Base-by-base conservation (phyloP, 163 green algal genomes). In the Smithsoniella earleae region DNA sequence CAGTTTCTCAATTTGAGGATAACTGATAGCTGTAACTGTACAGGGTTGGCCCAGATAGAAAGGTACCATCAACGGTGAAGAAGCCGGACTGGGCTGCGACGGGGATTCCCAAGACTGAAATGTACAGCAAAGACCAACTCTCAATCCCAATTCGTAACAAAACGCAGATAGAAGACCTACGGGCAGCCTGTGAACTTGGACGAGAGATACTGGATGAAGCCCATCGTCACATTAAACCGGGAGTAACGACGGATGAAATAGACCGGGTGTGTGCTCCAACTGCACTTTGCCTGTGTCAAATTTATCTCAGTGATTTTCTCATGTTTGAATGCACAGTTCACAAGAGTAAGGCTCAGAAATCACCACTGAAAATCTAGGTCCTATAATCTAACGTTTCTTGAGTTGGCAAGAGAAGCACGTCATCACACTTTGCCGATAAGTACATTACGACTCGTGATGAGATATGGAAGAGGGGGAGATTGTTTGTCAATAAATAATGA, bases 211-310 rank as follows among this genome's bases (percentile, higher is more conserved):
- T 96, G 46, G 90, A 96, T 79, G 78, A 77, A 20, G 91, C 90
- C 3, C 81, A 87, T 46, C 79, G 82, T 3, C 86, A 84, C 0
- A 75, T 96, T 2, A 25, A 73, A 22, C 89, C 89, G 4, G 92
- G 92, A 20, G 75, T 96, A 2, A 97, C 88, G 6, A 98, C 93
- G 25, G 93, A 98, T 64, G 89, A 96, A 75, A 92, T 98, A 46
- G 93, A 98, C 77, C 74, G 81, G 4, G 75, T 95, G 3, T 90
- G 92, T n/a, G n/a, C n/a, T n/a, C n/a, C n/a, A n/a, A n/a, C n/a
- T n/a, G n/a, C n/a, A n/a, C n/a, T n/a, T n/a, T n/a, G n/a, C n/a
- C n/a, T n/a, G n/a, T n/a, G n/a, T n/a, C n/a, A n/a, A n/a, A n/a
- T n/a, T n/a, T n/a, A n/a, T n/a, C n/a, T n/a, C n/a, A n/a, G n/a